Percentiles rank a stretch among this genome's conserved stretches.
These are phyloP conservation scores for Pseudogymnoascus sp. DNA, from an alignment of 2,329 filamentous ascomycete species.

Conservation along the genomic window DNA sequence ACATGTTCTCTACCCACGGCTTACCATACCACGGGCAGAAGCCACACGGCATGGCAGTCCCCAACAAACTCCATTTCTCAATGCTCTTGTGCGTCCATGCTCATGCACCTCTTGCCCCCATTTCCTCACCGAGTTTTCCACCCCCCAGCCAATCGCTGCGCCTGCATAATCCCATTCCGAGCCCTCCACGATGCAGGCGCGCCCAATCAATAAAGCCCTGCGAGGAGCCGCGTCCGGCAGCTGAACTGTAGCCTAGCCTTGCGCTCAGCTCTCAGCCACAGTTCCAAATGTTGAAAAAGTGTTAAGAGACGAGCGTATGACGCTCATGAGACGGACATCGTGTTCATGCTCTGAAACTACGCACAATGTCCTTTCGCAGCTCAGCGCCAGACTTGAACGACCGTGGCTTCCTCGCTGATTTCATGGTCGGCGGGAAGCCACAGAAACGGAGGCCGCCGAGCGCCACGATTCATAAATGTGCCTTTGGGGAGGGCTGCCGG, in stretches of 20 bases:
- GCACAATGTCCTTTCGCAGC: not conserved
- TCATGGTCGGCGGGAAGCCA: not conserved
- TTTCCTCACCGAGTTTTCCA: not conserved
- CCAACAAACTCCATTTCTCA: not conserved
- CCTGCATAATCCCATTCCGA: not conserved
- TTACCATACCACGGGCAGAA: not conserved
- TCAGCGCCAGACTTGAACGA: not conserved
- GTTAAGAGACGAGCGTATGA: not conserved
- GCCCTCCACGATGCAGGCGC: not conserved
- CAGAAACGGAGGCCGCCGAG: not conserved
- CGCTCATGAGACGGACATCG: not conserved
- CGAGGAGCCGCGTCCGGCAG: not conserved
- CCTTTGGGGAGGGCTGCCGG: not conserved
- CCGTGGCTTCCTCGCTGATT: not conserved
- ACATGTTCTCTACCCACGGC: not conserved
- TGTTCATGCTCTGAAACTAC: not conserved
- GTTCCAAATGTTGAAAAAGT: not conserved
- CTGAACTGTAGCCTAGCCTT: conserved; percentile 5
- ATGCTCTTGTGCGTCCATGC: not conserved
- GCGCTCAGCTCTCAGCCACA: not conserved
- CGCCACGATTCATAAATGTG: not conserved
- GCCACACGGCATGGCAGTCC: not conserved
- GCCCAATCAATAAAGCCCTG: conserved; percentile 3
- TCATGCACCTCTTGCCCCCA: not conserved
- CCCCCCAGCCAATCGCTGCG: not conserved